phyloP scores from a whole-genome alignment of 2,329 filamentous ascomycete genomes.

The Aspergillus ochraceus region DNA sequence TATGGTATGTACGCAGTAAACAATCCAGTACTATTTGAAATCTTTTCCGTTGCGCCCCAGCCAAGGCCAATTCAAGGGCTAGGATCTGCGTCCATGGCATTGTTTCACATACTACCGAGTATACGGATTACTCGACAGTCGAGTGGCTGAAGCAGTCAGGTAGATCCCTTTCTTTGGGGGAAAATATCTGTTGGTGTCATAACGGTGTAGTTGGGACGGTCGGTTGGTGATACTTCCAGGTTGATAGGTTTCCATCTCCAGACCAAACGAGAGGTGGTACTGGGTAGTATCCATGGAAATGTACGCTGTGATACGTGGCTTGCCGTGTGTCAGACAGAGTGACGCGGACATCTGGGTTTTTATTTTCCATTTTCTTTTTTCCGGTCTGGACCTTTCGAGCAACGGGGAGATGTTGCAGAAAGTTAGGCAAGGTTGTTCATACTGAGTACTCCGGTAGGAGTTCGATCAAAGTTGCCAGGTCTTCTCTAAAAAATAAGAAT shows the following conservation, averaged over 20 bases:
- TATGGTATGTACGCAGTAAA: neutral
- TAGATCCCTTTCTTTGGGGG: slow-evolving; percentile 11
- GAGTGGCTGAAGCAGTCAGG: slow-evolving; percentile 13
- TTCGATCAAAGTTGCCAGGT: neutral
- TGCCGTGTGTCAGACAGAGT: slow-evolving; percentile 11
- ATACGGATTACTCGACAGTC: slow-evolving; percentile 12
- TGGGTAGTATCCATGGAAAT: neutral
- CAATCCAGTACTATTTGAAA: slow-evolving; percentile 5
- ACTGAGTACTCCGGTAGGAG: neutral
- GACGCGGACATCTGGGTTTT: slow-evolving; percentile 4
- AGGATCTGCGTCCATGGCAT: slow-evolving; percentile 19
- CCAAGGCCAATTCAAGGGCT: slow-evolving; percentile 14
- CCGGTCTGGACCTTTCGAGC: neutral
- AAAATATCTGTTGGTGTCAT: neutral
- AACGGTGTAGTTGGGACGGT: neutral
- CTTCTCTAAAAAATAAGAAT: too few relatives aligned
- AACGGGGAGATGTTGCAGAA: neutral
- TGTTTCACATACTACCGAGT: slow-evolving; percentile 15
- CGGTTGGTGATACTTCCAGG: neutral
- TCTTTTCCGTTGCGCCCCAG: neutral
- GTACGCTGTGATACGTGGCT: slow-evolving; percentile 1
- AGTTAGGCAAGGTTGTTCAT: neutral
- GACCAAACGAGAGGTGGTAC: neutral
- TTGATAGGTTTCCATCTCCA: neutral
- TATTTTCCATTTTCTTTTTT: neutral